Evolutionary conservation across 345 rosid genomes (phyloP), one percentile per base, ranked within the genome.

Genomic region (Citrus australasica): DNA sequence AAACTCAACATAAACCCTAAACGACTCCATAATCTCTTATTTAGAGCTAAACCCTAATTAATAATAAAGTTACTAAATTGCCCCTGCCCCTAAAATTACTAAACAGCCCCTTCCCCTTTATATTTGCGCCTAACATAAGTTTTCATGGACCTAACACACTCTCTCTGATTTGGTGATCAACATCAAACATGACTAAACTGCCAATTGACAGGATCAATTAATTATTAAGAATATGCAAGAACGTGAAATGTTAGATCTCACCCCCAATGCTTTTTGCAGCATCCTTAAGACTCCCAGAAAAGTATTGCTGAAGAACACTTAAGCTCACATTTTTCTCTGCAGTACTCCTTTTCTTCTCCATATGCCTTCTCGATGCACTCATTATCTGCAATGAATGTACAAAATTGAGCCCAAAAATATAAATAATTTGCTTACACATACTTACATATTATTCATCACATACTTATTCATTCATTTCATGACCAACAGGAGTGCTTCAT

Each of bases 191-290:
- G 7, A 27, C 27, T 9, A 32, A 71, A 71, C 17, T n/a, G 53
- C 5, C 35, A 37, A 35, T 58, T 37, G 19, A 73, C 59, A 35
- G 74, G 21, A 35, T 42, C 67, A 74, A 27, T 61, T 73, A 22
- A 61, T 4, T 37, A 61, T 40, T 40, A 40, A 73, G 13, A 9
- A 61, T 40, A 38, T 9, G 25, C 37, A 40, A 55, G 61, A 62
- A 60, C 7, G 59, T 27, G 58, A 32, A 60, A 76, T 63, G 76
- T 61, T 21, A 59, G 80, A 32, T 70, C 92, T 90, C 82, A 94
- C 98, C 97, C 21, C 98, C 94, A 80, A 94, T 90, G 84, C 94
- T 88, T 88, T 93, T 94, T 55, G 98, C 97, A 83, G 98, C 98
- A 87, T 92, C 95, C 85, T 94, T 94, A 69, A 94, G 86, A 85